Evolutionary conservation across 169 alveolate species (phyloP).

Genomic region (Eimeria falciformis): DNA sequence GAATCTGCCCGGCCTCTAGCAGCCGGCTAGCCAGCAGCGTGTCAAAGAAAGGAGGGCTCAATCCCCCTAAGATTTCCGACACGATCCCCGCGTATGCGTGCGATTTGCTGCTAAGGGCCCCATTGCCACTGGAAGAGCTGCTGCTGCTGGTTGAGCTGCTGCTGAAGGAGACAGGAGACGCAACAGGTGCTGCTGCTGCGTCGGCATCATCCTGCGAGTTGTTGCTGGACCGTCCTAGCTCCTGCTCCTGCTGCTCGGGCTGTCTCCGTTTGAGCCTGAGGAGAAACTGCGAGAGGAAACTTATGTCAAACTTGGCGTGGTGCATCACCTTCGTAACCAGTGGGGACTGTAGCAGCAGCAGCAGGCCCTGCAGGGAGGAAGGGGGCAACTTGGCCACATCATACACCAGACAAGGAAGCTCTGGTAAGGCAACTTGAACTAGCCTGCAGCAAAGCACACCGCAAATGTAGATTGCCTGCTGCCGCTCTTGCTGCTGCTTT

Average conservation of each 20-base stretch:
- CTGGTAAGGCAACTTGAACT: constrained; percentile 73
- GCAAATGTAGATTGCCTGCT: background rate
- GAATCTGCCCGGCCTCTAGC: constrained; percentile 84
- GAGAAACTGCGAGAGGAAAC: constrained; percentile 79
- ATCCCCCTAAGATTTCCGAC: background rate
- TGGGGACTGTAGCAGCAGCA: constrained; percentile 73
- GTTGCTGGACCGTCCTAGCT: background rate
- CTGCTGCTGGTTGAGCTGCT: background rate
- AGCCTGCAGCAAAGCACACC: constrained; percentile 40
- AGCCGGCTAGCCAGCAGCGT: constrained; percentile 87
- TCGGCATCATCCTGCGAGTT: background rate
- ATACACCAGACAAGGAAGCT: constrained; percentile 58
- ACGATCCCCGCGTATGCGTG: background rate
- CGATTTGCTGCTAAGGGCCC: background rate
- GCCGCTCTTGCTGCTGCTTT: too few relatives aligned
- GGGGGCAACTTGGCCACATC: constrained; percentile 48
- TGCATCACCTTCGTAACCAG: constrained; percentile 85
- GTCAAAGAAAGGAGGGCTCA: constrained; percentile 84
- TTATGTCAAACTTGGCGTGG: constrained; percentile 89
- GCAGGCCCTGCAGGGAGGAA: constrained; percentile 22
- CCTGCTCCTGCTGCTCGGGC: constrained; percentile 69
- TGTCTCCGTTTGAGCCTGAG: constrained; percentile 28
- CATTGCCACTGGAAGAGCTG: background rate
- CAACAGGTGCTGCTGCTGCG: background rate
- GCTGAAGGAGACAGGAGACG: background rate